Evolutionary conservation across 805 yeast genomes (phyloP), one percentile per base, ranked within the genome.

Genomic region (Myxozyma mucilagina): DNA sequence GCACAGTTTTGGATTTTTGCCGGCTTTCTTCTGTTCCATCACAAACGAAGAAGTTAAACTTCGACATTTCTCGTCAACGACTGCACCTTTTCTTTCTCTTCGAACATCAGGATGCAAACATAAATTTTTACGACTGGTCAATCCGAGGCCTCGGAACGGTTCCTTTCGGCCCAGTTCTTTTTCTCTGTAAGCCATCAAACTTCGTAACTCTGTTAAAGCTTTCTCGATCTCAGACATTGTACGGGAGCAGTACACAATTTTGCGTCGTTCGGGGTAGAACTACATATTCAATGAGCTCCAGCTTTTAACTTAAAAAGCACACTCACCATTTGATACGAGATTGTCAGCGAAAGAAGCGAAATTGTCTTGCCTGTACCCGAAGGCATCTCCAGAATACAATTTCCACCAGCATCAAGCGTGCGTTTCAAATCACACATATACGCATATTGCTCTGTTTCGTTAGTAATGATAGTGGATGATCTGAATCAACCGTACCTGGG

Each of bases 221-320:
- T 94, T 94, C 76, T 94, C 99, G 73, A 94, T 94, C 77, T 94
- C 99, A 10, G 97, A 90, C 98, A 94, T 94, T 38, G 99, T 94
- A 81, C 99, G 98, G 4, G 99, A 94, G 75, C 99, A 94, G 75
- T 94, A 94, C 6, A 94, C 90, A 67, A 94, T 86, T 79, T 93
- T 94, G 16, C 97, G 78, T 71, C 90, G 97, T 70, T 93, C 97
- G 9, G 97, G 96, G 73, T 93, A 92, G 71, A 75, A 79, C 65
- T 83, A 84, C 10, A 34, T 6, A 6, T 24, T n/a, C 24, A 14
- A 35, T 16, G 20, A 20, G 48, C 42, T 31, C 18, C 29, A 42
- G 10, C 38, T n/a, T 36, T 8, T 6, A 3, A 41, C 8, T 48
- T 24, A 24, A 14, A 11, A 24, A 3, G 32, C 8, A 24, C 7